A percentile compares a stretch with the other conserved stretches of the same genome.
Evolutionary conservation across 192 early-diverging fungal species (phyloP).

Genomic region (Dissophora globulifera): DNA sequence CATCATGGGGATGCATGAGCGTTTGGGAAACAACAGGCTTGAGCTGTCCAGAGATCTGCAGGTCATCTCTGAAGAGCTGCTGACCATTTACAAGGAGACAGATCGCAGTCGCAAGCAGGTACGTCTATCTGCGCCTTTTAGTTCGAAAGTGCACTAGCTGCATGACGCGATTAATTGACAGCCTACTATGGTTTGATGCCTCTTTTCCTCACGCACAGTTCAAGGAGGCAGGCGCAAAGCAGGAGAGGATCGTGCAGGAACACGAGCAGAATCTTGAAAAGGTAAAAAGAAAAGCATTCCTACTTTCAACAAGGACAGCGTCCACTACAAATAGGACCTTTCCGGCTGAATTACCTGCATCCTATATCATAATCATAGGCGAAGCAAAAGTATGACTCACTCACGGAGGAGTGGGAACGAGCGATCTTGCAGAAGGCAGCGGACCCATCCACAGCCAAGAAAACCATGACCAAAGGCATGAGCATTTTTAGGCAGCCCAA

Average conservation of each 20-base stretch:
- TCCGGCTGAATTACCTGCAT: background rate
- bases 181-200: no score
- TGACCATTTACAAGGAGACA: slow-evolving; percentile 76
- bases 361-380: slow-evolving; percentile 52
- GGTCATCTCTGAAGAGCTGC: slow-evolving; percentile 86
- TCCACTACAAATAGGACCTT: background rate
- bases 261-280: slow-evolving; percentile 86
- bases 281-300: slow-evolving; percentile 61
- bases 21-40: slow-evolving; percentile 80
- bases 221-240: slow-evolving; percentile 81
- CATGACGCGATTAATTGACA: no score
- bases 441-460: slow-evolving; percentile 56
- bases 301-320: background rate
- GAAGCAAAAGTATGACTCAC: slow-evolving; percentile 80
- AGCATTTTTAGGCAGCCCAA: slow-evolving; percentile 65
- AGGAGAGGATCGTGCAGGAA: slow-evolving; percentile 81
- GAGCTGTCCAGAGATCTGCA: slow-evolving; percentile 76
- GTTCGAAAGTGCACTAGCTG: no score
- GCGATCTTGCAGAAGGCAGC: slow-evolving; percentile 67
- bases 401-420: slow-evolving; percentile 89
- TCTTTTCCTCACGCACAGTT: no score
- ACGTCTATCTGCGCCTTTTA: no score
- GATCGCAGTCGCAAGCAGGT: slow-evolving; percentile 84
- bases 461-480: slow-evolving; percentile 60
- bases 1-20: slow-evolving; percentile 85